Percentiles rank a stretch among this genome's conserved stretches.
phyloP scores from a whole-genome alignment of 2,329 filamentous ascomycete genomes.

The Xylaria sp. region DNA sequence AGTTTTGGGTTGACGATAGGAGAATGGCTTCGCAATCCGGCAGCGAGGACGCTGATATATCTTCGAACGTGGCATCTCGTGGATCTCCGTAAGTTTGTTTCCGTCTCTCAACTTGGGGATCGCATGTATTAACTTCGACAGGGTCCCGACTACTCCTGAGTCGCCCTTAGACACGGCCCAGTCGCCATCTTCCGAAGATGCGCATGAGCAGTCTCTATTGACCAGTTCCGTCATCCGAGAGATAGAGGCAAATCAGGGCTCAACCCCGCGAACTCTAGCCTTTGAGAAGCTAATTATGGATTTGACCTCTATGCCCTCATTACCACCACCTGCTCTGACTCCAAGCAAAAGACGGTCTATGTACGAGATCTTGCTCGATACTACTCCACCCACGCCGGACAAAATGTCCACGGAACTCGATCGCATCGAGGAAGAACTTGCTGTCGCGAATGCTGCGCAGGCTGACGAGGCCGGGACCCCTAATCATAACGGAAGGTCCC shows the following conservation, averaged over 20 bases:
- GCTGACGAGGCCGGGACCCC: background rate
- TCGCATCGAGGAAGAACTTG: slow-evolving; percentile 14
- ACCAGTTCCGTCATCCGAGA: too few relatives aligned
- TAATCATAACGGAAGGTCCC: background rate
- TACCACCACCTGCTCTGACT: slow-evolving; percentile 14
- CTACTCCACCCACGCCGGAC: slow-evolving; percentile 27
- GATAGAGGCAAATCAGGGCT: too few relatives aligned
- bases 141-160: background rate
- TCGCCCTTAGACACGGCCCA: too few relatives aligned
- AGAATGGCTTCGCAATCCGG: background rate
- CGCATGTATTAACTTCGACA: background rate
- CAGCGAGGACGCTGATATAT: slow-evolving; percentile 11
- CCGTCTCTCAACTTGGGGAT: background rate
- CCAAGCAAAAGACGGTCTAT: slow-evolving; percentile 23
- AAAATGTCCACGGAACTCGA: slow-evolving; percentile 30
- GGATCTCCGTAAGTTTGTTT: slow-evolving; percentile 13
- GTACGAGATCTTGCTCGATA: slow-evolving; percentile 24
- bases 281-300: too few relatives aligned
- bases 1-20: background rate
- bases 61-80: slow-evolving; percentile 12
- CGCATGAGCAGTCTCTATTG: too few relatives aligned
- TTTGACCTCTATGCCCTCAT: slow-evolving; percentile 10
- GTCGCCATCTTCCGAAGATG: too few relatives aligned
- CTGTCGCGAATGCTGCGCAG: background rate
- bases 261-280: too few relatives aligned